A percentile compares a stretch with the other conserved stretches of the same genome.
These are phyloP conservation scores for Fusarium chlamydosporum DNA, from an alignment of 2,329 filamentous ascomycete genomes.

Conservation along the genomic window DNA sequence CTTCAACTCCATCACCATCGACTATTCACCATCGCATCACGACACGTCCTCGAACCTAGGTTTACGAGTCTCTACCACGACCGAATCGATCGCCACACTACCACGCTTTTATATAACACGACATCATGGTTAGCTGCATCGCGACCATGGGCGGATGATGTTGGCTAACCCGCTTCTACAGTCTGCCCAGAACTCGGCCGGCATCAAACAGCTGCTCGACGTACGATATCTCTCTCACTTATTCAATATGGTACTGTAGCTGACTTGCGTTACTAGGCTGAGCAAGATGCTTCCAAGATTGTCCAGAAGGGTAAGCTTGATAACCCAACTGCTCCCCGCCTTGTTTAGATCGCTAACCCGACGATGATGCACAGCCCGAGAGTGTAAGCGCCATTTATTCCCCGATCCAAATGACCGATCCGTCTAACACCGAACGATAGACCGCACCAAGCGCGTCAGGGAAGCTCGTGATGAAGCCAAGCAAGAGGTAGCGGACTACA, in stretches of 20 bases:
- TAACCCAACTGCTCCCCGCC: conserved; percentile 19
- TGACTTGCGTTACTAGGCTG: conserved; percentile 72
- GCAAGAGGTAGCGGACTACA: conserved; percentile 97
- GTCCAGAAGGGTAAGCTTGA: conserved; percentile 87
- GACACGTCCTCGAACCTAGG: conserved; percentile 7
- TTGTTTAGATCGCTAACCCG: conserved; percentile 50
- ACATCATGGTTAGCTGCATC: conserved; percentile 45
- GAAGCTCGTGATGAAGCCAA: conserved; percentile 97
- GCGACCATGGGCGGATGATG: conserved; percentile 29
- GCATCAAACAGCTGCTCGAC: conserved; percentile 98
- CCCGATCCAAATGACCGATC: conserved; percentile 8
- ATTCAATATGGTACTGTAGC: neutral
- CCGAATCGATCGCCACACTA: conserved; percentile 1
- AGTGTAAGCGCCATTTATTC: conserved; percentile 75
- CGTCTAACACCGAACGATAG: conserved; percentile 43
- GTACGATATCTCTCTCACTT: conserved; percentile 67
- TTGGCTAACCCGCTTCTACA: conserved; percentile 59
- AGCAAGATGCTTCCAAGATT: conserved; percentile 99
- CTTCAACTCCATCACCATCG: conserved; percentile 36
- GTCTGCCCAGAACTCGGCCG: conserved; percentile 98
- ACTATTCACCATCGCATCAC: conserved; percentile 35
- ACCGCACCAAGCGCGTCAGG: conserved; percentile 94
- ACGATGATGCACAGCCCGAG: conserved; percentile 73
- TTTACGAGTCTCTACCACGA: neutral
- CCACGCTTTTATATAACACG: conserved; percentile 9